Conservation (phyloP, 352 stramenopile species). For the Globisporangium paroecandrum region DNA sequence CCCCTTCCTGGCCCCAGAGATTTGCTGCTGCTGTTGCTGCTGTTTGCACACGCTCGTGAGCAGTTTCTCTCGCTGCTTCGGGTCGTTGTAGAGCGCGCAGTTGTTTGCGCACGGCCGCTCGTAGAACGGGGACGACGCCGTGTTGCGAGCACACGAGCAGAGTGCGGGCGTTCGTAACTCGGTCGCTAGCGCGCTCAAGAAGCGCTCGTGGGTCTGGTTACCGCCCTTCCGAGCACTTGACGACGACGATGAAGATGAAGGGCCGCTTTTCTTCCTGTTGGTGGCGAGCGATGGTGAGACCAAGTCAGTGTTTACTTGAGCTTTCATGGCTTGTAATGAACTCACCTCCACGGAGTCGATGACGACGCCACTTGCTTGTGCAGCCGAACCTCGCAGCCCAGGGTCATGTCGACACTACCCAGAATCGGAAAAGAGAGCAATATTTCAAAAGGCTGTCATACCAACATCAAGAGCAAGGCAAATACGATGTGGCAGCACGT, state of each 20-base stretch:
- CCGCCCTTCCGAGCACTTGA: conserved; percentile 8
- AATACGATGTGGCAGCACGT: not conserved
- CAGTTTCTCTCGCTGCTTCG: conserved; percentile 53
- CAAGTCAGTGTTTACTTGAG: no score
- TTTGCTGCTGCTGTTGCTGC: conserved; percentile 26
- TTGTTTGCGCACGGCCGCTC: conserved; percentile 57
- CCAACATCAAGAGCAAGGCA: not conserved
- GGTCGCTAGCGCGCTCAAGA: conserved; percentile 42
- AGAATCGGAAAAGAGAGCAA: conserved; percentile 14
- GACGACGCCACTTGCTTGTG: conserved; percentile 34
- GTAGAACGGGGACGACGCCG: conserved; percentile 17
- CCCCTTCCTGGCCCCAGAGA: not conserved
- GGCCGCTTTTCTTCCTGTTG: conserved; percentile 21
- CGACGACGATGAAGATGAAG: not conserved
- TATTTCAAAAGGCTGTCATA: not conserved
- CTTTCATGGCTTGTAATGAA: not conserved
- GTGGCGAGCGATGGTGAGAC: not conserved
- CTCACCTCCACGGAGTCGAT: conserved; percentile 56
- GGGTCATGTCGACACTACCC: conserved; percentile 36
- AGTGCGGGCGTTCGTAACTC: conserved; percentile 50
- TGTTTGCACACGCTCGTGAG: conserved; percentile 61
- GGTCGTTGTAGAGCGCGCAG: conserved; percentile 64
- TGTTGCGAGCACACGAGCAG: conserved; percentile 40
- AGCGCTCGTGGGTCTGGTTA: conserved; percentile 33
- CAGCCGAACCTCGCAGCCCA: conserved; percentile 30